These are phyloP conservation scores for Penicillium sp. DNA, from an alignment of 2,329 filamentous ascomycete genomes.

Conservation along the genomic window DNA sequence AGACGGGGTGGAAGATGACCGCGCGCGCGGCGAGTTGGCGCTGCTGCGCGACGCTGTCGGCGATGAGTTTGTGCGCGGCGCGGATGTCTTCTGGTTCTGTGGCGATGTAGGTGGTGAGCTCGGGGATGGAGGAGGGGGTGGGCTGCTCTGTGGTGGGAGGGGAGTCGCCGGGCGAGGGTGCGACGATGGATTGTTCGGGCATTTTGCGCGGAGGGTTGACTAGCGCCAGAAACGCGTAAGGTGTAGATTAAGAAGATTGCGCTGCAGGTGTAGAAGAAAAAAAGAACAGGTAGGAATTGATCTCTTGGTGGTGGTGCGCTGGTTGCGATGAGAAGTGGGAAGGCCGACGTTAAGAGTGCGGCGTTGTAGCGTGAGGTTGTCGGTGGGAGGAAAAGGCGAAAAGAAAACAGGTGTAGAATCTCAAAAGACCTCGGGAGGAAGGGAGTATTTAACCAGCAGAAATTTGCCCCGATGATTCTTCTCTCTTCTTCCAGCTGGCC, in stretches of 20 bases:
- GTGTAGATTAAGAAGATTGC: neutral
- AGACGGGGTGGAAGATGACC: neutral
- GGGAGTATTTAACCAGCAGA: neutral
- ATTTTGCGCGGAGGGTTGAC: neutral
- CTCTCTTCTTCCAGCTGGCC: neutral
- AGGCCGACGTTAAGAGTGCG: too few relatives aligned
- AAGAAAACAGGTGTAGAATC: neutral
- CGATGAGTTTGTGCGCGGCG: neutral
- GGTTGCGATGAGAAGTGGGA: neutral
- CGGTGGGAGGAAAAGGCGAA: neutral
- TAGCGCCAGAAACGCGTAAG: neutral
- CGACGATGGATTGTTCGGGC: neutral
- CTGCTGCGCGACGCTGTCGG: constrained; percentile 1
- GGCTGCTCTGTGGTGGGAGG: neutral
- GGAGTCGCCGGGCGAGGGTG: neutral
- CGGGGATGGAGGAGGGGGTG: neutral
- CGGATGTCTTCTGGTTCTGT: neutral
- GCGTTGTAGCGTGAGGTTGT: too few relatives aligned
- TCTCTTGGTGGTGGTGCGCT: neutral
- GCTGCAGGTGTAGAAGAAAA: neutral
- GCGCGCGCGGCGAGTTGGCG: constrained; percentile 1
- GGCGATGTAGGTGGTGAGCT: neutral
- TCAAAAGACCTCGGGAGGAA: neutral
- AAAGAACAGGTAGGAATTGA: neutral
- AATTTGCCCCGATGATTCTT: neutral